Evolutionary conservation across 202 grass and related monocot genomes (phyloP).

Genomic region (Panicum hallii): DNA sequence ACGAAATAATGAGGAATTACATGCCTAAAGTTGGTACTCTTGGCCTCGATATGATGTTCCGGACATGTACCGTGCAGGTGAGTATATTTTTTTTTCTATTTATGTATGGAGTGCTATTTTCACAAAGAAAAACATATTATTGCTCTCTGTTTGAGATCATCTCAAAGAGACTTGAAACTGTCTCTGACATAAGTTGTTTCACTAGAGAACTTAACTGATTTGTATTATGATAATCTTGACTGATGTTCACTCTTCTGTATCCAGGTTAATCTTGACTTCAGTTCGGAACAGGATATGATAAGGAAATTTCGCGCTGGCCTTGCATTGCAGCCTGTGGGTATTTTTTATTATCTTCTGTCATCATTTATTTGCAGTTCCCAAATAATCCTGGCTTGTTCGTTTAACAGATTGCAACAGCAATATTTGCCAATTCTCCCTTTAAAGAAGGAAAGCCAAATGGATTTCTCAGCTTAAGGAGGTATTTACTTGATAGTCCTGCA

Average conservation of each 20-base stretch:
- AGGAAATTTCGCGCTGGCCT: conserved; percentile 87
- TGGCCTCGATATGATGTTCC: conserved; percentile 99
- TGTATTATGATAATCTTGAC: conserved; percentile 7
- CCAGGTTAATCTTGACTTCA: conserved; percentile 99
- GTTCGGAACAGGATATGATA: conserved; percentile 97
- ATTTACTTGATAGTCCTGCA: conserved; percentile 22
- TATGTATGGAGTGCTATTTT: background rate
- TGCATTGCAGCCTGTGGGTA: conserved; percentile 92
- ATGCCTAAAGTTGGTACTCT: conserved; percentile 99
- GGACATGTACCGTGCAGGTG: conserved; percentile 97
- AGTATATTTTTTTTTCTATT: conserved; percentile 29
- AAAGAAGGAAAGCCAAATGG: conserved; percentile 99
- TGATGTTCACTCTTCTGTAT: conserved; percentile 19
- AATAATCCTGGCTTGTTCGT: conserved; percentile 38
- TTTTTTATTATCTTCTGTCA: conserved; percentile 36
- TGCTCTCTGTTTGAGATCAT: background rate
- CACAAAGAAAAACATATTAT: background rate
- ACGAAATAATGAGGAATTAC: conserved; percentile 95
- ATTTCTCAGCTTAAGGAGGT: conserved; percentile 98
- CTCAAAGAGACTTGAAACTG: background rate
- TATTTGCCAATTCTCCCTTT: conserved; percentile 99
- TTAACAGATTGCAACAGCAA: conserved; percentile 91
- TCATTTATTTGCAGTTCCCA: conserved; percentile 33
- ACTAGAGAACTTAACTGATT: conserved; percentile 32
- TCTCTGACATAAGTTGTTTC: background rate